phyloP scores from a whole-genome alignment of 2,329 filamentous ascomycete species.

The Colletotrichum trifolii region DNA sequence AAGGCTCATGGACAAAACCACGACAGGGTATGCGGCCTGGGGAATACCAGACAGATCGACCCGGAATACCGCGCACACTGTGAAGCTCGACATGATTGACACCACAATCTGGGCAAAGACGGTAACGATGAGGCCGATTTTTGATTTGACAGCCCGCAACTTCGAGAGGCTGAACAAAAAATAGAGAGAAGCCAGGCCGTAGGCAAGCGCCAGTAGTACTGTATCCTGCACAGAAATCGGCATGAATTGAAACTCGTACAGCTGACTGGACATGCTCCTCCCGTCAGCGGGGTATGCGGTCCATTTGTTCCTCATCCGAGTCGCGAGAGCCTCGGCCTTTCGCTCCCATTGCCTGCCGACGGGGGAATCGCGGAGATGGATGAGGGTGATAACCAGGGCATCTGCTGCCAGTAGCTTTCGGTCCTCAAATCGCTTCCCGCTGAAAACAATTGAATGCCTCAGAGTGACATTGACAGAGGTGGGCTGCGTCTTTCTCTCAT shows the following conservation, averaged over 20 bases:
- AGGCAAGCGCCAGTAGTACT: conserved; percentile 71
- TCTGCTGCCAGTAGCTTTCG: conserved; percentile 77
- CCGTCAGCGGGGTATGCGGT: conserved; percentile 72
- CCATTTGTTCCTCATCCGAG: conserved; percentile 65
- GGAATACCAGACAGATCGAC: conserved; percentile 82
- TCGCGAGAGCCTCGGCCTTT: conserved; percentile 64
- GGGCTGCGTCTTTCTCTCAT: conserved; percentile 68
- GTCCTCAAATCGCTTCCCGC: conserved; percentile 80
- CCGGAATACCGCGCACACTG: conserved; percentile 79
- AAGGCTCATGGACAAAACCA: conserved; percentile 80
- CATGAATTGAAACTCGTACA: conserved; percentile 83
- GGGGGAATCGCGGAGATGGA: conserved; percentile 74
- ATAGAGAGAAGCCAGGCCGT: conserved; percentile 72
- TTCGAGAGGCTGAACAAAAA: conserved; percentile 75
- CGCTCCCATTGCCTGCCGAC: conserved; percentile 74
- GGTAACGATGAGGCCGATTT: conserved; percentile 76
- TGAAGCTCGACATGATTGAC: conserved; percentile 83
- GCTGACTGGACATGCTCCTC: conserved; percentile 63
- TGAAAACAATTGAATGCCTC: conserved; percentile 82
- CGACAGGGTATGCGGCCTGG: conserved; percentile 78
- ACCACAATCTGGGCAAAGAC: conserved; percentile 76
- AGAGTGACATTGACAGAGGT: conserved; percentile 80
- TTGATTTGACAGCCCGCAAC: conserved; percentile 79
- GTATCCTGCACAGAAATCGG: conserved; percentile 77
- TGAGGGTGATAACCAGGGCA: conserved; percentile 80